A percentile compares a stretch with the other conserved stretches of the same genome.
These are phyloP conservation scores for barrel medic (Medicago truncatula) DNA, from an alignment of 306 rosid species.

Conservation along the genomic window MtrunA17r5.0-ANR NC_053048.1:49930001-49930500, in stretches of 20 bases:
- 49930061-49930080: constrained; percentile 27
- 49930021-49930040: constrained; percentile 11
- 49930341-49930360: too few species aligned
- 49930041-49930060: constrained; percentile 8
- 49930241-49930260: too few species aligned
- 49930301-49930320: too few species aligned
- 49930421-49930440: constrained; percentile 1
- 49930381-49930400: neutral
- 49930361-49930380: too few species aligned
- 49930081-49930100: neutral
- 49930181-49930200: too few species aligned
- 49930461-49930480: neutral
- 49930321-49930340: too few species aligned
- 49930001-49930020: constrained; percentile 1
- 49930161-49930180: too few species aligned
- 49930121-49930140: neutral
- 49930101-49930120: neutral
- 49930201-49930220: too few species aligned
- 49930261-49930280: too few species aligned
- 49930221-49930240: too few species aligned
- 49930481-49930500: neutral
- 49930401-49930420: too few species aligned
- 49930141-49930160: neutral
- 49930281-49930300: too few species aligned
- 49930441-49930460: neutral